phyloP scores from a whole-genome alignment of 306 rosid species.

The Acacia confusa region DNA sequence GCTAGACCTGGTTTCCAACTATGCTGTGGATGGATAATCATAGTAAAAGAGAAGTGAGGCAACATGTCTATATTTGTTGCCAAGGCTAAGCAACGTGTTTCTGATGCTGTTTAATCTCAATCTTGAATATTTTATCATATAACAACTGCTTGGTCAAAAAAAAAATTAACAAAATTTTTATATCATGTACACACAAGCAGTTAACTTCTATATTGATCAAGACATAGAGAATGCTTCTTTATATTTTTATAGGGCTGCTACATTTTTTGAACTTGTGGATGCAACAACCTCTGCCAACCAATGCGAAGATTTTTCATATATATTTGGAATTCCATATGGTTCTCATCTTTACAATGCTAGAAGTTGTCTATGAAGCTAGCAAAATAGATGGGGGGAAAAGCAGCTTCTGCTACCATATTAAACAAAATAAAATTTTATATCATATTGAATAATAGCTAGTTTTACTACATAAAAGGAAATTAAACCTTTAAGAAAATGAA shows the following conservation, averaged over 20 bases:
- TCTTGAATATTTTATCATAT: background rate
- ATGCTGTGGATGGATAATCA: background rate
- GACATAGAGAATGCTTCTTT: slow-evolving; percentile 41
- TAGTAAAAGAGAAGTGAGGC: background rate
- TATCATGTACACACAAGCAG: background rate
- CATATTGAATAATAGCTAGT: too few relatives aligned
- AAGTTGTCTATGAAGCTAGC: too few relatives aligned
- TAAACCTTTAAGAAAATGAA: too few relatives aligned
- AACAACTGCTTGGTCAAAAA: background rate
- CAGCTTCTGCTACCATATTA: too few relatives aligned
- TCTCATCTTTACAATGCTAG: too few relatives aligned
- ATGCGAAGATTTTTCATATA: too few relatives aligned
- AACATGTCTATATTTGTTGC: background rate
- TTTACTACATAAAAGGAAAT: too few relatives aligned
- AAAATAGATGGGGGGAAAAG: too few relatives aligned
- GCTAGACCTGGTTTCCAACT: background rate
- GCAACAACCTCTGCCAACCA: slow-evolving; percentile 45
- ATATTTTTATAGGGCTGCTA: slow-evolving; percentile 51
- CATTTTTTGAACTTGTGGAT: slow-evolving; percentile 40
- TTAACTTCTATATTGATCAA: background rate
- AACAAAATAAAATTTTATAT: too few relatives aligned
- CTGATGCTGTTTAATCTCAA: background rate
- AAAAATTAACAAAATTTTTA: background rate
- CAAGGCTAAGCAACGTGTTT: background rate
- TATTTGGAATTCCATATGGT: too few relatives aligned